These are phyloP conservation scores for Athelia sp. DNA, from an alignment of 1,284 basidiomycete genomes.

Conservation along the genomic window DNA sequence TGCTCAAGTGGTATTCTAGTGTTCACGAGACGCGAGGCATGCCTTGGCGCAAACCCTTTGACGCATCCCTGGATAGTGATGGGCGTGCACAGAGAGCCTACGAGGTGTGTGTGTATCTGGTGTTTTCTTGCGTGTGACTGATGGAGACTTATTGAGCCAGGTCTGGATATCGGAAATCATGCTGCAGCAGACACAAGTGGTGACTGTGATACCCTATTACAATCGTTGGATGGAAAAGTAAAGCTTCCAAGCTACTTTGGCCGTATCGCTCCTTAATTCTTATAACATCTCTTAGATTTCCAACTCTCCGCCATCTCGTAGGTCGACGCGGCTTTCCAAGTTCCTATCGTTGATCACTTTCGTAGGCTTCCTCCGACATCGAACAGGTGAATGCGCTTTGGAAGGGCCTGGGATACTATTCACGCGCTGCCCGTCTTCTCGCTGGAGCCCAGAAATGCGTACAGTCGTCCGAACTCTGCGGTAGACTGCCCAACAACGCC, in stretches of 20 bases:
- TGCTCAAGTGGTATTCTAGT: conserved; percentile 65
- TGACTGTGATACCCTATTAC: conserved; percentile 88
- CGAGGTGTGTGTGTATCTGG: conserved; percentile 43
- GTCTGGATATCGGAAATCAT: conserved; percentile 93
- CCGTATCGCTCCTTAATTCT: conserved; percentile 8
- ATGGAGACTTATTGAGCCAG: conserved; percentile 27
- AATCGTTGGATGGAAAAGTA: conserved; percentile 79
- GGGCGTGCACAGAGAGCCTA: conserved; percentile 72
- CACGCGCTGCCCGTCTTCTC: conserved; percentile 77
- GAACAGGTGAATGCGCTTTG: conserved; percentile 86
- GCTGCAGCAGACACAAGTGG: conserved; percentile 94
- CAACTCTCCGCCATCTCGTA: conserved; percentile 77
- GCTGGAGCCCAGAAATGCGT: conserved; percentile 77
- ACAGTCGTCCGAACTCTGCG: conserved; percentile 43
- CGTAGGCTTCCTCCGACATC: conserved; percentile 64
- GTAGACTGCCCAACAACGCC: conserved; percentile 76
- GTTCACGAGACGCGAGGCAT: conserved; percentile 66
- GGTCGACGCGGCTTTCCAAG: conserved; percentile 13
- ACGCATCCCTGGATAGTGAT: conserved; percentile 41
- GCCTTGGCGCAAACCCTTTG: conserved; percentile 81
- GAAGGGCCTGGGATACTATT: conserved; percentile 93
- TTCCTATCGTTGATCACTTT: conserved; percentile 3
- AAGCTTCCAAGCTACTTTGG: conserved; percentile 14
- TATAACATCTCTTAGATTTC: conserved; percentile 51
- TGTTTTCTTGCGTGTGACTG: conserved; percentile 3